These are phyloP conservation scores for Paramyrothecium roridum DNA, from an alignment of 2,329 filamentous ascomycete species.

Conservation along the genomic window DNA sequence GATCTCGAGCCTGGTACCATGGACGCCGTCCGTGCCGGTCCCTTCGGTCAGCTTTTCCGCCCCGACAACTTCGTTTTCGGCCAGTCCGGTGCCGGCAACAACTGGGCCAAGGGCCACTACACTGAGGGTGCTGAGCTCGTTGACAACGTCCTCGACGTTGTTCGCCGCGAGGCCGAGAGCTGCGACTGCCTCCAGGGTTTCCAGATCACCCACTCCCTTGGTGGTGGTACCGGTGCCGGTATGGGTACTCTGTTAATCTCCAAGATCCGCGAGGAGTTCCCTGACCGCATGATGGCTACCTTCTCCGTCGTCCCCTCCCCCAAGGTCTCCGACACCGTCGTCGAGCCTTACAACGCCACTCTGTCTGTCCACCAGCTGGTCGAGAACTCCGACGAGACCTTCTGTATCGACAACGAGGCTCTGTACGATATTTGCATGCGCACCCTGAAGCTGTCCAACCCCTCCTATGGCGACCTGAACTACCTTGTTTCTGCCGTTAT, in stretches of 20 bases:
- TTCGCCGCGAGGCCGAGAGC: constrained; percentile 96
- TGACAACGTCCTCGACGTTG: constrained; percentile 96
- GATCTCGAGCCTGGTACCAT: constrained; percentile 99
- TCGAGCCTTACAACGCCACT: constrained; percentile 99
- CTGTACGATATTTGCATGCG: constrained; percentile 99
- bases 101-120: constrained; percentile 99
- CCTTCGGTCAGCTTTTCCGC: constrained; percentile 98
- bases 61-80: constrained; percentile 99
- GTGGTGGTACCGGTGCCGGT: constrained; percentile 99
- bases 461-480: constrained; percentile 98
- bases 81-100: constrained; percentile 99
- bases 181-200: constrained; percentile 99
- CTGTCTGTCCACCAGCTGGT: constrained; percentile 98
- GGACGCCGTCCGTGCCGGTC: constrained; percentile 97
- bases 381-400: constrained; percentile 99
- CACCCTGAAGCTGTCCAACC: constrained; percentile 97
- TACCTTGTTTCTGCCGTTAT: constrained; percentile 99
- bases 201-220: constrained; percentile 99
- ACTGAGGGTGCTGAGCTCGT: constrained; percentile 99
- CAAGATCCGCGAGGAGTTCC: constrained; percentile 99
- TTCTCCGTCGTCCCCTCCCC: constrained; percentile 98
- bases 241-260: constrained; percentile 99
- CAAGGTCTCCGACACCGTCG: constrained; percentile 99
- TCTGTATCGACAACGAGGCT: constrained; percentile 99
- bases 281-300: constrained; percentile 99